These are phyloP conservation scores for Melastoma malabathricum DNA, from an alignment of 345 rosid species.

Conservation along the genomic window DNA sequence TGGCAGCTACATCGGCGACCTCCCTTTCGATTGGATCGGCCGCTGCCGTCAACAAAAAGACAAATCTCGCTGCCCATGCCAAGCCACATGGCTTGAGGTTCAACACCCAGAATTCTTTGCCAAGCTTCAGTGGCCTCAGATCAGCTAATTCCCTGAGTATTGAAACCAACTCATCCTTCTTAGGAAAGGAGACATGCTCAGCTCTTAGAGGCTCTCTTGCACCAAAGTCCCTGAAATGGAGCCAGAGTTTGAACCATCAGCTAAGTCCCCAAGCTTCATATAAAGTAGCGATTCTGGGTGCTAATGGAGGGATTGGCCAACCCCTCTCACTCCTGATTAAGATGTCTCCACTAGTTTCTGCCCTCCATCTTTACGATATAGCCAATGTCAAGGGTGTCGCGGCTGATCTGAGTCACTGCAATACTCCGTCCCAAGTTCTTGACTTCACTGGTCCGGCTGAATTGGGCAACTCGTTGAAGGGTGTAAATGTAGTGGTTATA, in stretches of 20 bases:
- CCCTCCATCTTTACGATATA: slow-evolving; percentile 64
- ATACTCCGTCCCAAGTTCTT: slow-evolving; percentile 75
- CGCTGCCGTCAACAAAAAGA: slow-evolving; percentile 7
- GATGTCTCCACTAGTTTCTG: slow-evolving; percentile 32
- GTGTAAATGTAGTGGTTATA: slow-evolving; percentile 72
- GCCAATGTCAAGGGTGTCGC: slow-evolving; percentile 96
- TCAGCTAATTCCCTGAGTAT: slow-evolving; percentile 9
- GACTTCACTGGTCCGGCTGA: slow-evolving; percentile 80
- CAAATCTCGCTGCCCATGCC: slow-evolving; percentile 4
- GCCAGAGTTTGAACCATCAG: slow-evolving; percentile 17
- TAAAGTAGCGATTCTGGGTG: slow-evolving; percentile 27
- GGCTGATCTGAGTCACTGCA: slow-evolving; percentile 90
- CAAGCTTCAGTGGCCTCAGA: slow-evolving; percentile 10
- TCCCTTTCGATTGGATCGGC: slow-evolving; percentile 9
- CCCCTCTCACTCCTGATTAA: slow-evolving; percentile 19
- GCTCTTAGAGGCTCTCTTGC: slow-evolving; percentile 33
- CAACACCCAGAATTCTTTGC: slow-evolving; percentile 2
- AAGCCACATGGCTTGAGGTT: slow-evolving; percentile 5
- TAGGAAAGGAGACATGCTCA: slow-evolving; percentile 33
- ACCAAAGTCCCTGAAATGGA: slow-evolving; percentile 23
- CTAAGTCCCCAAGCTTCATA: slow-evolving; percentile 58
- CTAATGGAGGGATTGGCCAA: slow-evolving; percentile 25
- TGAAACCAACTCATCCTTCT: slow-evolving; percentile 7
- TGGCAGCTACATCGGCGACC: slow-evolving; percentile 13
- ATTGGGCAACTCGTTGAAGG: slow-evolving; percentile 56